Base-by-base conservation (phyloP, 257 asterid species). In the Sherardia arvensis region DNA sequence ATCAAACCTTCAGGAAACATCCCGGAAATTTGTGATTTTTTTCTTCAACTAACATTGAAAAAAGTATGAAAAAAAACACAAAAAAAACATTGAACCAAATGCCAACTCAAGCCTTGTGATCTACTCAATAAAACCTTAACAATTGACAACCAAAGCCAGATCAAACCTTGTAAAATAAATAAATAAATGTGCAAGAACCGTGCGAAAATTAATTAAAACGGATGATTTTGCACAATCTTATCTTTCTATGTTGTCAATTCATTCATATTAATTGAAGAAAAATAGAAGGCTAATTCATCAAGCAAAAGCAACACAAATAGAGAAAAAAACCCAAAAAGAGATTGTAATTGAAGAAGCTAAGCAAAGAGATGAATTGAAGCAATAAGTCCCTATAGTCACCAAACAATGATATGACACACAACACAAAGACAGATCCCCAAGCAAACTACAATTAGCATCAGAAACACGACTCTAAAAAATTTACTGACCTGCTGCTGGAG, bases 401-500 rank as follows among this genome's bases (percentile, higher is more conserved):
- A 77, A 77, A 86, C 95, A 64, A 70, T 64, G 83, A 83, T 4
- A 71, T 71, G 83, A 79, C 85, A 69, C 25, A 25, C 32, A 34
- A 79, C 85, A 69, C 25, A 25, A 48, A 34, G 38, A 68, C 23
- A 22, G 17, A 32, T 3, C 34, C 26, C 32, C 66, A 67, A 67
- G 72, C 72, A 9, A 72, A 61, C 59, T 8, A n/a, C n/a, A n/a
- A n/a, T n/a, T n/a, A 43, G 51, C 17, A 49, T 49, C 26, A 20
- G 27, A 18, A 21, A 20, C 5, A 49, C 30, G 51, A 43, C 51
- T 43, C n/a, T 34, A 8, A 1, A 10, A 9, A 51, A 1, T 7
- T 5, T 5, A 59, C 8, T 43, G 60, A 92, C 99, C 96, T 92
- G 97, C 69, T 92, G 99, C 23, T 92, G 99, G 54, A 92, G 94